Base-by-base conservation (phyloP, 495 filamentous ascomycete species). In the Hyaloscypha finlandica region DNA sequence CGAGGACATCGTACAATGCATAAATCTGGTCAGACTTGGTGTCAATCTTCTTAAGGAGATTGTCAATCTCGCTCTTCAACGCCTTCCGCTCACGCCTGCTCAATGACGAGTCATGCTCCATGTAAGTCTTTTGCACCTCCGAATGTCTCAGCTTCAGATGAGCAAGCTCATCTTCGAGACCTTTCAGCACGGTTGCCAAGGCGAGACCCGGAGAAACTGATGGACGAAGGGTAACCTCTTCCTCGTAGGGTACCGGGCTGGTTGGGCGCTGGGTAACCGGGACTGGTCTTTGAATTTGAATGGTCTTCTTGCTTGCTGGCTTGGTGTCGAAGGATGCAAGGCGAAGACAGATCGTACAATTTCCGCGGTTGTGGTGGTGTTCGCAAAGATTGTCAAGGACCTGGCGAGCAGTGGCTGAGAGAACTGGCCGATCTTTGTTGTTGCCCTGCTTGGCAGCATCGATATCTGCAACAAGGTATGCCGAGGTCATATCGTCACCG, bases 1-100 rank as follows among this genome's bases (percentile, higher is more conserved):
- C 94, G 9, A 96, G 83, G 8, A 97, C 93, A 73, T 98, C 94
- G 67, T 96, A 93, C 8, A 97, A 81, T 8, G 86, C 84, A 74
- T 97, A 97, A 52, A 97, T 89, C 74, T 96, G 91, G 65, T 93
- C 91, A n/a, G 88, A 86, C 76, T 94, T 94, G 66, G 82, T 80
- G 73, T 95, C 91, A 52, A 94, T 87, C 61, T 85, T 83, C 59
- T 80, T 80, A 42, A 89, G 74, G 31, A 94, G 67, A 64, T 81
- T 80, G 70, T 89, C 84, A 48, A 96, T 89, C 69, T 88, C 86
- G 31, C 75, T 80, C 65, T 86, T 80, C 37, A 94, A 68, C 11
- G 81, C 77, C 71, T 89, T 89, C 59, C 94, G 85, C 71, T 88
- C 84, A 48, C 87, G 84, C 73, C 88, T 90, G 68, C 84, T 84